Conservation (phyloP, 2,329 filamentous ascomycete genomes). For the Ophiocordyceps unilateralis region DNA sequence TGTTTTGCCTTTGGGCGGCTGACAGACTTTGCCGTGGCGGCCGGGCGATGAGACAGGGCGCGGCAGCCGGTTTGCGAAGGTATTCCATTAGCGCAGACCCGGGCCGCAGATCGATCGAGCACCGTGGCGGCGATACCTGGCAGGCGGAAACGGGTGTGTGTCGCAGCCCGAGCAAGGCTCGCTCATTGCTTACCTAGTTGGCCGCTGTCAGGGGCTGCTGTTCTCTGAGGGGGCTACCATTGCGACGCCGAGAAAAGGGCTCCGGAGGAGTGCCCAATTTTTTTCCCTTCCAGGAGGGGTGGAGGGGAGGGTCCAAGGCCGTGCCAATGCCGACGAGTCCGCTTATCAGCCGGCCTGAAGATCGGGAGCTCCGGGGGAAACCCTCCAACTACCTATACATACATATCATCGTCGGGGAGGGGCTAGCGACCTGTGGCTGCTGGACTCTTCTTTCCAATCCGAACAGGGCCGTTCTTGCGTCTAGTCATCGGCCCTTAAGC, state of each 20-base stretch:
- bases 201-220: not conserved
- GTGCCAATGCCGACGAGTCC: not conserved
- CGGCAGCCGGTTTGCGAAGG: not conserved
- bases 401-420: not conserved
- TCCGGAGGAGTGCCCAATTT: not conserved
- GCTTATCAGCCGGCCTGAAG: not conserved
- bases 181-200: not conserved
- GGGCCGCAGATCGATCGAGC: not conserved
- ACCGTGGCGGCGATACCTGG: too few relatives aligned
- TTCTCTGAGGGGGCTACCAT: not conserved
- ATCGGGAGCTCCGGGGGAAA: not conserved
- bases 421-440: not conserved
- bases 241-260: not conserved
- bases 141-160: too few relatives aligned
- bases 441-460: not conserved
- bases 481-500: not conserved
- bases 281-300: not conserved
- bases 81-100: not conserved
- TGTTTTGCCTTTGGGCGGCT: not conserved
- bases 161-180: too few relatives aligned
- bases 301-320: not conserved
- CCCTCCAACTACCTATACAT: not conserved
- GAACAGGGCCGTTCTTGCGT: not conserved
- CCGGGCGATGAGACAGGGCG: not conserved
- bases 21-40: not conserved